Evolutionary conservation across 352 stramenopile species (phyloP).

Genomic region (Globisporangium nodosum): DNA sequence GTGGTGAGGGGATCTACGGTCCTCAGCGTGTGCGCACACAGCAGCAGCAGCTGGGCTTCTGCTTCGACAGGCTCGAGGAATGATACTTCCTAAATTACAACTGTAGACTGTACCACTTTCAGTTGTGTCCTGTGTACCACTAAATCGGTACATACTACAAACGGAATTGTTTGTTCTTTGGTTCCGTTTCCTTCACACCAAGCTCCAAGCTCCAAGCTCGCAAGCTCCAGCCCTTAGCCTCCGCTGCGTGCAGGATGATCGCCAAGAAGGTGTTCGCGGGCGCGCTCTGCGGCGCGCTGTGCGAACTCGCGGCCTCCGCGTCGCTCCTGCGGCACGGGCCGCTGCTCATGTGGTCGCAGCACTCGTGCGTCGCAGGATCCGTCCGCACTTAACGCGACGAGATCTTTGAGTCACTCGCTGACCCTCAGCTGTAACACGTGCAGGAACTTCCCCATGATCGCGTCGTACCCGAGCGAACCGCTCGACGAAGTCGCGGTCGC

Average conservation of each 20-base stretch:
- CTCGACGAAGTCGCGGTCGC: conserved; percentile 37
- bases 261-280: conserved; percentile 11
- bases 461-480: conserved; percentile 40
- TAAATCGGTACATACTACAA: neutral
- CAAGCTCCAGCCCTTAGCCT: neutral
- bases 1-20: too few relatives aligned
- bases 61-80: neutral
- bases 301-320: conserved; percentile 13
- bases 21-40: too few relatives aligned
- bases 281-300: conserved; percentile 18
- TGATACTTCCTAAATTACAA: neutral
- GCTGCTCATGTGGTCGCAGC: conserved; percentile 61
- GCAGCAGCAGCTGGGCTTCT: too few relatives aligned
- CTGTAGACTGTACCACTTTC: neutral
- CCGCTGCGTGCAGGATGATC: conserved; percentile 22
- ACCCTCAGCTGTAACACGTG: neutral
- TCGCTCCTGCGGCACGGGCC: conserved; percentile 48
- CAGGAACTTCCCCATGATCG: conserved; percentile 40
- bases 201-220: neutral
- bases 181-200: neutral
- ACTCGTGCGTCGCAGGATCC: conserved; percentile 32
- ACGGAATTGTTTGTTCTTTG: neutral
- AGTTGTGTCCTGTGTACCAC: neutral
- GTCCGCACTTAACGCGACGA: neutral
- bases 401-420: conserved; percentile 1